Conservation (phyloP, 306 rosid genomes). For the Trifolium subterraneum region DNA sequence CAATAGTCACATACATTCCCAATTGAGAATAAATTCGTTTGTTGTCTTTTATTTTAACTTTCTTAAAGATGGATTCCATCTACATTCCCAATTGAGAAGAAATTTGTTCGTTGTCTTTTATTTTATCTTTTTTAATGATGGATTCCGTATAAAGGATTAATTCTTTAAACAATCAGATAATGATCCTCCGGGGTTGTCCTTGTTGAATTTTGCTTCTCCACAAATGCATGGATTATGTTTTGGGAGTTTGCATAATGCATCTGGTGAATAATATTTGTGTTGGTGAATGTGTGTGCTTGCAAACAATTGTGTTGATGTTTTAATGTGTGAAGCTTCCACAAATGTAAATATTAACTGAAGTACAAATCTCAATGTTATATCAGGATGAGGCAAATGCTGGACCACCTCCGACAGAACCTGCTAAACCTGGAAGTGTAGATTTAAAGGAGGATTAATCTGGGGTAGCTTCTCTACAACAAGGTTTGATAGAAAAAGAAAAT, state of each 20-base stretch:
- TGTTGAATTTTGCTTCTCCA: neutral
- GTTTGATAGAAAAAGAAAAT: conserved; percentile 8
- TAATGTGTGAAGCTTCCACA: conserved; percentile 32
- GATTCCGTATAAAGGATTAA: neutral
- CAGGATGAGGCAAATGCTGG: conserved; percentile 60
- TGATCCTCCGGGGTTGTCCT: neutral
- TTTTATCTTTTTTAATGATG: neutral
- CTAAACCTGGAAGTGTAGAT: conserved; percentile 46
- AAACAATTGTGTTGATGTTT: conserved; percentile 19
- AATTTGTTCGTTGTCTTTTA: too few species aligned
- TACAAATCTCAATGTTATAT: conserved; percentile 37
- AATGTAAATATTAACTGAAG: conserved; percentile 22
- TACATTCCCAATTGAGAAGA: too few species aligned
- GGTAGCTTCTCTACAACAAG: conserved; percentile 11
- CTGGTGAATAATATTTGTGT: neutral
- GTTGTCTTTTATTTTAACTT: neutral
- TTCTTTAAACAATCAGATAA: neutral
- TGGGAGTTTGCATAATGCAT: conserved; percentile 23
- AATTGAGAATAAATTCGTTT: conserved; percentile 10
- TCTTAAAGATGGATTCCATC: neutral
- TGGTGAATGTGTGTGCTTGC: conserved; percentile 13
- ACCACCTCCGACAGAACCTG: conserved; percentile 43
- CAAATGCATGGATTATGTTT: conserved; percentile 3
- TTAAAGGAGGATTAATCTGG: conserved; percentile 62
- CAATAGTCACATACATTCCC: conserved; percentile 14